Conservation (phyloP, 2,329 filamentous ascomycete species). For the Phoma sp. region DNA sequence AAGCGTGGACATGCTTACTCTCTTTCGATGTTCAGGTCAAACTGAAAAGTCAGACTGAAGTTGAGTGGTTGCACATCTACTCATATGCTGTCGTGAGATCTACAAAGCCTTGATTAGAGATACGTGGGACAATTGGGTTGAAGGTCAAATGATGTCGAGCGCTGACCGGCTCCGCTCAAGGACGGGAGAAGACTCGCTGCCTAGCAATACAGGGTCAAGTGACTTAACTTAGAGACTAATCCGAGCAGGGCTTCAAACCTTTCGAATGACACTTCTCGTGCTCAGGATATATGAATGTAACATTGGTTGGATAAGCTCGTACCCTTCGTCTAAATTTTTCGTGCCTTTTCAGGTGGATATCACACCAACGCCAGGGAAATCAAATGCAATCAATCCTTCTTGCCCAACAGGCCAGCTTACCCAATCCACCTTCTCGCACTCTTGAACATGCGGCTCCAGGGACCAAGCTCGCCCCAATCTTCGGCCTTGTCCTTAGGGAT, state of each 20-base stretch:
- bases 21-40: too few species aligned
- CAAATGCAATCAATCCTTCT: conserved; percentile 3
- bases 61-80: too few species aligned
- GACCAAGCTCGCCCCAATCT: conserved; percentile 80
- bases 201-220: too few species aligned
- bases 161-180: too few species aligned
- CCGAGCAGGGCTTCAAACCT: neutral
- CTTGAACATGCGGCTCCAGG: conserved; percentile 86
- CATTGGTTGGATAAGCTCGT: neutral
- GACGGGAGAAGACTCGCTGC: too few species aligned
- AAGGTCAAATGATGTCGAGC: too few species aligned
- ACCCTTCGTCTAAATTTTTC: conserved; percentile 8
- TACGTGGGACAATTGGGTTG: too few species aligned
- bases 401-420: conserved; percentile 37
- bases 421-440: conserved; percentile 90
- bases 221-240: too few species aligned
- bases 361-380: conserved; percentile 12
- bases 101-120: too few species aligned
- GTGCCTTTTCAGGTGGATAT: conserved; percentile 16
- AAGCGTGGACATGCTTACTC: too few species aligned
- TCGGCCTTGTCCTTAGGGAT: conserved; percentile 66
- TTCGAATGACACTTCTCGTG: neutral
- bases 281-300: neutral
- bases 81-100: too few species aligned
- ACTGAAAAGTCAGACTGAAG: too few species aligned